Evolutionary conservation across 2,329 filamentous ascomycete genomes (phyloP), one percentile per base, ranked within the genome.

Genomic region (Sclerotiophoma versabilis): DNA sequence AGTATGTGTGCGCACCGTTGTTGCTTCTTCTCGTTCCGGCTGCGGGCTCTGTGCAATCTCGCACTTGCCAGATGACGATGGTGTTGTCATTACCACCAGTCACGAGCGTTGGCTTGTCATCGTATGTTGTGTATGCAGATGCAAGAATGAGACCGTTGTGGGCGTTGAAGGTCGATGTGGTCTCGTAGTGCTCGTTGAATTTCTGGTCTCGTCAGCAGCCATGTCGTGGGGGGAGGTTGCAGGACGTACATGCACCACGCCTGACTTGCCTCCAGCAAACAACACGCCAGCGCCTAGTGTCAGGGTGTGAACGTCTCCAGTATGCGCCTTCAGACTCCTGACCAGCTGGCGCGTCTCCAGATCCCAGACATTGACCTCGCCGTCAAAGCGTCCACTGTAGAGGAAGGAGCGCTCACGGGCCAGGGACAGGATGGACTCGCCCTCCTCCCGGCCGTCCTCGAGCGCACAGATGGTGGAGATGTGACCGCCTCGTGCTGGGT

Each of bases 311-410:
- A 98, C 85, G 72, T 98, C 92, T 36, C 87, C 88, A 27, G 85
- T 85, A 64, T 92, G 89, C 0, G 89, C 87, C 69, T 90, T 92
- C 69, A 99, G 89, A 15, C 91, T 92, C 52, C 95, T 84, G 37
- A 99, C 83, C 42, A 95, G 87, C 75, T 99, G 95, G 48, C 89
- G 87, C 0, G 95, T 98, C 71, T 98, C 93, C 12, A 99, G 82
- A 71, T 99, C 96, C 93, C 96, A 99, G 10, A 99, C 85, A 72
- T 98, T 93, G 55, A 99, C 86, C 44, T 96, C 85, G 19, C 95
- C 96, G 32, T 91, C 87, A 1, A 92, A 84, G 64, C 96, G 90
- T 39, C 95, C 95, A 54, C 90, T 91, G 71, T 98, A 99, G 4
- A 99, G 81, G 62, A 99, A 96, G 0, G 92, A 93, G 0, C 92